Base-by-base conservation (phyloP, 495 filamentous ascomycete genomes). In the Trichoderma gamsii region DNA sequence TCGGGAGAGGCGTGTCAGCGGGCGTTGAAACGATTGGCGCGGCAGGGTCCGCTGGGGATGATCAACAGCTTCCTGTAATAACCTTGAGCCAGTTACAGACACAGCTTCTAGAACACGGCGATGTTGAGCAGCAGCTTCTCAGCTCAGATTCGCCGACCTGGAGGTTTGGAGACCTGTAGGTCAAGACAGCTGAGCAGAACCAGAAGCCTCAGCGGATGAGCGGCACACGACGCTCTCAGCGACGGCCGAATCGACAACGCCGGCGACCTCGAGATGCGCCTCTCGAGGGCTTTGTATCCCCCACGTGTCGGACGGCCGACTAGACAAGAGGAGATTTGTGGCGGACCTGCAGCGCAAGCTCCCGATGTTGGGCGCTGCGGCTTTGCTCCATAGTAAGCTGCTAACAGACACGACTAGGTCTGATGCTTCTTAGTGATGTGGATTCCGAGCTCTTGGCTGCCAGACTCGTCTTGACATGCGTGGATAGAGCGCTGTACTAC, bases 291-390 rank as follows among this genome's bases (percentile, higher is more conserved):
- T 38, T 38, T 38, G 35, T 9, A 38, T 49, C 44, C 15, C 44
- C 44, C 44, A 49, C 44, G 44, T 49, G 44, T 18, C 44, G 44
- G n/a, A n/a, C 44, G 13, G 35, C 35, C 5, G 35, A 38, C 8
- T 38, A 29, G 35, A 38, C 35, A 9, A 38, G 35, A 38, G 35
- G 35, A 3, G 35, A 38, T 38, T 38, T 38, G 35, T 9, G 44
- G 44, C 12, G 44, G 44, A 49, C 44, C 44, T 49, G 51, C 51
- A 59, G 51, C 51, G 23, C 51, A 25, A 59, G 51, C 23, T 59
- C n/a, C 51, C 51, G n/a, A 25, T 9, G 44, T 49, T n/a, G 15
- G n/a, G 44, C 13, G n/a, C 4, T 15, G 44, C 44, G 9, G 8
- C 35, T 38, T 38, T 38, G 4, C 35, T 9, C 35, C 35, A 38